Evolutionary conservation across 306 rosid species (phyloP).

Genomic region (Albizia julibrissin): DNA sequence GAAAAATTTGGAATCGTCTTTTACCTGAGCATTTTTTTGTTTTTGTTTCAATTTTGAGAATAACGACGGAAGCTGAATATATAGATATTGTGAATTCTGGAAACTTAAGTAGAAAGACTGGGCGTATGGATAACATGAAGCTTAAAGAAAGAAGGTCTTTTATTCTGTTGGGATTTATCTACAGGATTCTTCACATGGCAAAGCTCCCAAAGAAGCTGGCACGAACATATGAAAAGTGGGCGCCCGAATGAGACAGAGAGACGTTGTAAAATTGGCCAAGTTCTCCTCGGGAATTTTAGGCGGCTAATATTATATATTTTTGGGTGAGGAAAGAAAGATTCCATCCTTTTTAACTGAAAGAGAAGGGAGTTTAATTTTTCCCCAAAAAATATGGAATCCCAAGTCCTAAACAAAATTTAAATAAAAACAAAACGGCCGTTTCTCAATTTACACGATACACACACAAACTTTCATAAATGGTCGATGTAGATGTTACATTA

Average conservation of each 20-base stretch:
- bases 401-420: not conserved
- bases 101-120: not conserved
- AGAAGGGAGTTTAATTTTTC: not conserved
- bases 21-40: too few relatives aligned
- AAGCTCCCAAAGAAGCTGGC: constrained; percentile 45
- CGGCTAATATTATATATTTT: not conserved
- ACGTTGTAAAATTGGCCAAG: constrained; percentile 35
- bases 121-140: not conserved
- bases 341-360: not conserved
- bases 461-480: too few relatives aligned
- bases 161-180: constrained; percentile 18
- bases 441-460: not conserved
- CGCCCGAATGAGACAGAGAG: constrained; percentile 10
- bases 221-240: constrained; percentile 49
- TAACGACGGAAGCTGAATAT: not conserved
- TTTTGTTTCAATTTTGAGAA: too few relatives aligned
- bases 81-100: not conserved
- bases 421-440: not conserved
- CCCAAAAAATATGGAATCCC: not conserved
- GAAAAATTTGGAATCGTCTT: too few relatives aligned
- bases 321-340: not conserved
- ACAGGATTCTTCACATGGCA: constrained; percentile 45
- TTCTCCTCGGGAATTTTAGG: constrained; percentile 34
- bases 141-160: not conserved
- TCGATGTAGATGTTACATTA: not conserved